phyloP scores from a whole-genome alignment of 352 stramenopile genomes.

The Globisporangium abappressorium region DNA sequence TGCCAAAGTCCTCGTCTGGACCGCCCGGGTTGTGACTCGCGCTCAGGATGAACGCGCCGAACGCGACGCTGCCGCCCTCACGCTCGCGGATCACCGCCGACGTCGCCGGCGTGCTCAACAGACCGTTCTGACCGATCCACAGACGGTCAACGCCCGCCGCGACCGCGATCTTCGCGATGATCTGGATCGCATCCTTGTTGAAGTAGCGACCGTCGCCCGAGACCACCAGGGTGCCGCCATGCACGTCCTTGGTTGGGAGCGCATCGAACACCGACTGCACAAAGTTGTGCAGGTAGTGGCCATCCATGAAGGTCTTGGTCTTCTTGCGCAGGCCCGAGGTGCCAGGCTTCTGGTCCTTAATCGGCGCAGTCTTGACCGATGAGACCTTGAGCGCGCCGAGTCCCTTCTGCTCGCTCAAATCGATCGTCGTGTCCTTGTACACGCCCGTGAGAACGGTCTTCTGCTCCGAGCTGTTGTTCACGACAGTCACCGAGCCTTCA shows the following conservation, averaged over 20 bases:
- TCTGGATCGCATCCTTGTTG: conserved; percentile 95
- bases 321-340: conserved; percentile 99
- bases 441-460: conserved; percentile 93
- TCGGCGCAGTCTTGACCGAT: conserved; percentile 88
- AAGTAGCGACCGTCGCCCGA: conserved; percentile 94
- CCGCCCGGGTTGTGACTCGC: conserved; percentile 98
- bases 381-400: conserved; percentile 88
- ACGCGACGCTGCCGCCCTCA: conserved; percentile 91
- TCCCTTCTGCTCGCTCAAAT: conserved; percentile 92
- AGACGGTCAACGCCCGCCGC: conserved; percentile 95
- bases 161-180: conserved; percentile 96
- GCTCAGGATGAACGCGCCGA: conserved; percentile 97
- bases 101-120: conserved; percentile 97
- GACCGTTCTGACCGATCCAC: conserved; percentile 93
- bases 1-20: conserved; percentile 98
- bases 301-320: conserved; percentile 97
- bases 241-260: conserved; percentile 92
- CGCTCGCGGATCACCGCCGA: conserved; percentile 95
- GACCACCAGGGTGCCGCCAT: conserved; percentile 95
- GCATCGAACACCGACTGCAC: conserved; percentile 97
- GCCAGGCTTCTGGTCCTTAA: conserved; percentile 95
- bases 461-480: conserved; percentile 95
- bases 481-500: conserved; percentile 90
- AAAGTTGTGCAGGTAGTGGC: conserved; percentile 99
- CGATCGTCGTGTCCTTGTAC: conserved; percentile 95